Conservation (phyloP, 352 stramenopile species). For the Peronospora destructor region DNA sequence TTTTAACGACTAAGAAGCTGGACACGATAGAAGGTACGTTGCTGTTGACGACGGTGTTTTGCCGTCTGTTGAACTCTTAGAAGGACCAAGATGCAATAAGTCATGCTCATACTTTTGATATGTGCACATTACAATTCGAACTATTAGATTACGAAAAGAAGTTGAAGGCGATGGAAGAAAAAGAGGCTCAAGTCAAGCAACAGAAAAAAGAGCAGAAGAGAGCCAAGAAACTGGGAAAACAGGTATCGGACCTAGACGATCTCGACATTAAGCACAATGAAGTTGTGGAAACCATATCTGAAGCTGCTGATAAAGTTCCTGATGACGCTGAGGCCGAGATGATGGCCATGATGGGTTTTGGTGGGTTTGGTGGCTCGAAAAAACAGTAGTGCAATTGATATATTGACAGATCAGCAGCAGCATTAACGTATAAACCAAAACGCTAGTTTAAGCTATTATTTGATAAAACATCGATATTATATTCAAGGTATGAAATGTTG, state of each 20-base stretch:
- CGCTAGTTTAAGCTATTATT: neutral
- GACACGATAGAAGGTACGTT: conserved; percentile 64
- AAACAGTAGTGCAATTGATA: conserved; percentile 25
- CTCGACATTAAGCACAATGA: neutral
- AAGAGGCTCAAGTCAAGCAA: conserved; percentile 59
- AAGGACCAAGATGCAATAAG: neutral
- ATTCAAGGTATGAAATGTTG: too few species aligned
- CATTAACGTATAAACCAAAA: neutral
- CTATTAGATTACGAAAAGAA: conserved; percentile 82
- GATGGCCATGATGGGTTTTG: conserved; percentile 90
- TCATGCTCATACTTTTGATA: neutral
- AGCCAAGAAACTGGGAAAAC: conserved; percentile 37
- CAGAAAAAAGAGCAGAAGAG: conserved; percentile 77
- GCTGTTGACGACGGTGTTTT: conserved; percentile 3
- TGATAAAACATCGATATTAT: neutral
- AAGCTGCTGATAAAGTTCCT: conserved; percentile 14
- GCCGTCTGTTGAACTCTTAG: neutral
- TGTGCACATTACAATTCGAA: neutral
- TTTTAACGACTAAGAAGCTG: conserved; percentile 73
- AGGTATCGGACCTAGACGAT: conserved; percentile 6
- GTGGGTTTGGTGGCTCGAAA: conserved; percentile 78
- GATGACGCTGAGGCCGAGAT: conserved; percentile 59
- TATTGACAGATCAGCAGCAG: neutral
- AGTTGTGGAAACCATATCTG: conserved; percentile 12
- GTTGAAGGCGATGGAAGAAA: conserved; percentile 56